Percentiles rank a stretch among this genome's conserved stretches.
Conservation (phyloP, 352 stramenopile genomes). For the Sclerospora graminicola region DNA sequence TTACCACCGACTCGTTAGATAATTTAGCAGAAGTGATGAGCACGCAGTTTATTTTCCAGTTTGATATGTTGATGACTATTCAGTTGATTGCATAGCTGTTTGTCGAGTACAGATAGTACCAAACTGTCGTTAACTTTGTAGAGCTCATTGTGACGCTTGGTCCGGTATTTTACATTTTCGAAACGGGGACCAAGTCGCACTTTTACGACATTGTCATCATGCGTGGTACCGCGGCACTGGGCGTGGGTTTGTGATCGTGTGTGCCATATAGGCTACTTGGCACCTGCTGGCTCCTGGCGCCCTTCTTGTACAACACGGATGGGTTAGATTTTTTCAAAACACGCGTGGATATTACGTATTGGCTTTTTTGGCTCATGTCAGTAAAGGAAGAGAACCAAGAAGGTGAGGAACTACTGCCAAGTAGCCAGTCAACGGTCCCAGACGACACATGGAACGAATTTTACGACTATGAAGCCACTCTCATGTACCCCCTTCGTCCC, state of each 20-base stretch:
- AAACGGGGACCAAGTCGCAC: conserved; percentile 78
- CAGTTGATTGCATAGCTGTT: conserved; percentile 73
- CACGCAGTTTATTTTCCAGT: conserved; percentile 85
- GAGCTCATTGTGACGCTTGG: conserved; percentile 75
- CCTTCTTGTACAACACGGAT: conserved; percentile 85
- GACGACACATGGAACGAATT: conserved; percentile 71
- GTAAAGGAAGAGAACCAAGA: conserved; percentile 34
- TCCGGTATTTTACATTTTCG: conserved; percentile 82
- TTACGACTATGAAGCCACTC: conserved; percentile 62
- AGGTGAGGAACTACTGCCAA: conserved; percentile 28
- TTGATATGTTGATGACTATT: conserved; percentile 84
- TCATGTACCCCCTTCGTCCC: conserved; percentile 54
- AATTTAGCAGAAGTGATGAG: conserved; percentile 71
- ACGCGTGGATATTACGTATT: conserved; percentile 72
- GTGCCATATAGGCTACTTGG: conserved; percentile 77
- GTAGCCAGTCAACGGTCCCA: conserved; percentile 7
- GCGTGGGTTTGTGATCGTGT: conserved; percentile 77
- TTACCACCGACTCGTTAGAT: conserved; percentile 60
- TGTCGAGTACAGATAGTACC: conserved; percentile 77
- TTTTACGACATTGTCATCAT: conserved; percentile 84
- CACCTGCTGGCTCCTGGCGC: conserved; percentile 65
- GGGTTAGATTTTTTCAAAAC: conserved; percentile 83
- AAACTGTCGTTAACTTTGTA: conserved; percentile 74
- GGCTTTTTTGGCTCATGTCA: conserved; percentile 75
- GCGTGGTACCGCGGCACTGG: conserved; percentile 75